phyloP scores from a whole-genome alignment of 768 basidiomycete species.

The Leccinum aurantiacum region DNA sequence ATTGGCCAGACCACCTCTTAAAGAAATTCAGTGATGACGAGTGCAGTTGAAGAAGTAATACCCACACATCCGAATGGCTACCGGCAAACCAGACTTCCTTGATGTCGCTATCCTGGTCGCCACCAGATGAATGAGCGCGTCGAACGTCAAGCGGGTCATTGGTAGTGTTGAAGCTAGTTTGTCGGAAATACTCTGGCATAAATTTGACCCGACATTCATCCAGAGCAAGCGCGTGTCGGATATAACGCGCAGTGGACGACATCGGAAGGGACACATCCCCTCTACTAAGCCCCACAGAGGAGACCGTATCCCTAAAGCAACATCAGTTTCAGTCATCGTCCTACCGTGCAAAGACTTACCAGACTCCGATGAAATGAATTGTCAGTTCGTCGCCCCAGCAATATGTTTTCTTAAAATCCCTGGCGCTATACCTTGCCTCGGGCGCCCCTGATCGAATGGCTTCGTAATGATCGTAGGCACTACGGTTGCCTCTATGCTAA shows the following conservation, averaged over 20 bases:
- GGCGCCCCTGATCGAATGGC: not conserved
- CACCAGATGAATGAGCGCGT: not conserved
- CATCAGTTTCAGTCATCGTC: not conserved
- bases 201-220: not conserved
- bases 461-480: not conserved
- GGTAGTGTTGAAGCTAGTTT: constrained; percentile 20
- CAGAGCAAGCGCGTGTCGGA: not conserved
- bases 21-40: not conserved
- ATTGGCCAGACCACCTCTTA: constrained; percentile 12
- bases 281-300: constrained; percentile 45
- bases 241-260: constrained; percentile 41
- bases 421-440: not conserved
- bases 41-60: not conserved
- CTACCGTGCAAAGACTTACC: constrained; percentile 31
- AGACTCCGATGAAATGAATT: constrained; percentile 43
- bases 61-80: constrained; percentile 25
- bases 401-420: not conserved
- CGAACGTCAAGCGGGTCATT: not conserved
- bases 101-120: constrained; percentile 33
- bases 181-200: constrained; percentile 6
- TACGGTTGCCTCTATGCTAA: not conserved
- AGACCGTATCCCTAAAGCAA: constrained; percentile 44
- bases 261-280: constrained; percentile 48
- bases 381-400: not conserved
- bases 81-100: not conserved